phyloP scores from a whole-genome alignment of 352 stramenopile species.

The Phytophthora idaei region DNA sequence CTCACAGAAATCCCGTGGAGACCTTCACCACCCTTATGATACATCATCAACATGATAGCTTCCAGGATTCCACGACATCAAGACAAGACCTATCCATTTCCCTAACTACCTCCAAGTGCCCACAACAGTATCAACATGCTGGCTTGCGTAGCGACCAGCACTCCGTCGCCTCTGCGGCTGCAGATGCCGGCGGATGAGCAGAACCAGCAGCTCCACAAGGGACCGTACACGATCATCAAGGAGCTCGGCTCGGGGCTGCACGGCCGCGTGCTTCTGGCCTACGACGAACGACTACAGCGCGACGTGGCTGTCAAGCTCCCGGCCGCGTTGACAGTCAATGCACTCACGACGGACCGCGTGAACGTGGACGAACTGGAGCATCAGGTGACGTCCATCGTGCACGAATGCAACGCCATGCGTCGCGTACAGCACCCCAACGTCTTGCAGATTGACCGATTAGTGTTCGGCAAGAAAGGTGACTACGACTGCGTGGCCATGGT shows the following conservation, averaged over 20 bases:
- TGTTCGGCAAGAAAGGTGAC: slow-evolving; percentile 48
- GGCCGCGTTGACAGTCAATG: slow-evolving; percentile 42
- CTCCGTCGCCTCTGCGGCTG: slow-evolving; percentile 5
- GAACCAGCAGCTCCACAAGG: slow-evolving; percentile 22
- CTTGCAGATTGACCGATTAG: slow-evolving; percentile 46
- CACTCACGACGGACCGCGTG: slow-evolving; percentile 19
- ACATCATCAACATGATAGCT: slow-evolving; percentile 22
- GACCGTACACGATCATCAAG: slow-evolving; percentile 56
- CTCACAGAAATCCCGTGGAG: slow-evolving; percentile 18
- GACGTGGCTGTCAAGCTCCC: slow-evolving; percentile 81
- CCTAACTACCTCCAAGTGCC: slow-evolving; percentile 10
- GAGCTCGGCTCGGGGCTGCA: slow-evolving; percentile 71
- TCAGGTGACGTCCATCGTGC: slow-evolving; percentile 66
- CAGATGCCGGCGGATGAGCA: slow-evolving; percentile 3
- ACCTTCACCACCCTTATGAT: slow-evolving; percentile 36
- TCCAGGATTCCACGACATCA: slow-evolving; percentile 1
- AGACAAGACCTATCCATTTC: slow-evolving; percentile 15
- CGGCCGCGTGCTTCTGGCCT: slow-evolving; percentile 64
- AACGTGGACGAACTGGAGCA: slow-evolving; percentile 55
- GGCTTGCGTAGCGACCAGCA: slow-evolving; percentile 26
- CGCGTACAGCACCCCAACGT: slow-evolving; percentile 66
- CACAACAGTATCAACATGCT: slow-evolving; percentile 26
- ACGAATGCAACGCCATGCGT: slow-evolving; percentile 65
- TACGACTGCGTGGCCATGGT: slow-evolving; percentile 72
- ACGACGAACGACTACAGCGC: slow-evolving; percentile 48